These are phyloP conservation scores for Xylaria sp. DNA, from an alignment of 2,329 filamentous ascomycete species.

Conservation along the genomic window DNA sequence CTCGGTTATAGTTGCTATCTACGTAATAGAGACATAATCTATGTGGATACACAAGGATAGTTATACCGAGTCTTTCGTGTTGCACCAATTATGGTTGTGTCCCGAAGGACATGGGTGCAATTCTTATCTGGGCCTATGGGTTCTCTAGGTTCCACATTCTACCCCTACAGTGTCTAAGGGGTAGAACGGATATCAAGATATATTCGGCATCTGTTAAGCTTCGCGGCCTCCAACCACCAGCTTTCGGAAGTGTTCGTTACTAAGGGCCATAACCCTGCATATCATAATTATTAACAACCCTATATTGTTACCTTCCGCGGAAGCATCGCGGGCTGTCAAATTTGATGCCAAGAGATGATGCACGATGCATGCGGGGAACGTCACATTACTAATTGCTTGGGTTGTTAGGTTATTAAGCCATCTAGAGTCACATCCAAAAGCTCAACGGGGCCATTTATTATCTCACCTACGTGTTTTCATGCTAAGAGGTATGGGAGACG, in stretches of 20 bases:
- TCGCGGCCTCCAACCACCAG: background rate
- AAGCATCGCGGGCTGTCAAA: background rate
- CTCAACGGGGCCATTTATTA: constrained; percentile 3
- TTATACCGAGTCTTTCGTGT: background rate
- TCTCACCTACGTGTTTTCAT: background rate
- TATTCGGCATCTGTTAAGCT: background rate
- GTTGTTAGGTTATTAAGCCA: constrained; percentile 10
- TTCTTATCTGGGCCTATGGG: no score
- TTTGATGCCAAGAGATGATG: background rate
- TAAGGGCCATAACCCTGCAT: constrained; percentile 10
- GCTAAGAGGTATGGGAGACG: background rate
- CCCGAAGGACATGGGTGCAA: no score
- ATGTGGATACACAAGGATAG: no score
- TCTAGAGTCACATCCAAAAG: constrained; percentile 7
- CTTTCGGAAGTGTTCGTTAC: background rate
- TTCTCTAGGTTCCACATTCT: no score
- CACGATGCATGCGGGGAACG: background rate
- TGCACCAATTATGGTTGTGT: no score
- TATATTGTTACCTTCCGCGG: background rate
- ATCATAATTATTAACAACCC: background rate
- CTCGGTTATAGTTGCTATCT: background rate
- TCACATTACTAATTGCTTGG: constrained; percentile 10
- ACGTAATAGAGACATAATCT: no score
- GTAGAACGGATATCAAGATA: background rate
- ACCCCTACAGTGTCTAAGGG: no score